Evolutionary conservation across 2,329 filamentous ascomycete species (phyloP), one percentile per base, ranked within the genome.

Genomic region (Fusarium sp.): DNA sequence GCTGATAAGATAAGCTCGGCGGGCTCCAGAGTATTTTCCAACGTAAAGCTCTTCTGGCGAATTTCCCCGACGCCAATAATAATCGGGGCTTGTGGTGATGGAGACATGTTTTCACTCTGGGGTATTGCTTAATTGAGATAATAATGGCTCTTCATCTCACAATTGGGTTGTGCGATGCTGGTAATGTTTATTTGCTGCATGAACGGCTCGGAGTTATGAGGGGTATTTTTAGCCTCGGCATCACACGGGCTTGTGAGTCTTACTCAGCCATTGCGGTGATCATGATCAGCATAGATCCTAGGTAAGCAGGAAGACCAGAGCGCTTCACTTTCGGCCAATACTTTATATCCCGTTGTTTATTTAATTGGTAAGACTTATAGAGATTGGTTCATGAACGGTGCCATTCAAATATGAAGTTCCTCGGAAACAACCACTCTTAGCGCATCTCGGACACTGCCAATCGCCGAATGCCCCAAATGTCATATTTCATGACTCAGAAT

Each of bases 21-120:
- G 0, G 90, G 90, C 73, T 92, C 89, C 32, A 86, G 82, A 11
- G 88, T 88, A 76, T 89, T 84, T 17, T 76, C 60, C 2, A 69
- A 20, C 3, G 54, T 50, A 65, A 84, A 80, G 7, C 87, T 87
- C 52, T 85, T 84, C 75, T 92, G 91, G 64, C 87, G 86, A 67
- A 90, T 78, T 74, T 92, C 90, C 59, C 84, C 89, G 1, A 91
- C 86, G 33, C 89, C 90, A 53, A 92, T 83, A 32, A 92, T 85
- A 26, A 92, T 80, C 1, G 90, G 90, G 3, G 64, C 60, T 7
- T 23, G 17, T 6, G 35, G 8, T 3, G 14, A 20, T 2, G 5
- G 33, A 13, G 15, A 6, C 17, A 38, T 13, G 7, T 26, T 26
- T 4, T 27, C 12, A 11, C 14, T 46, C 4, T 23, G 15, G 7